These are phyloP conservation scores for Penicillium sp. DNA, from an alignment of 2,329 filamentous ascomycete species.

Conservation along the genomic window DNA sequence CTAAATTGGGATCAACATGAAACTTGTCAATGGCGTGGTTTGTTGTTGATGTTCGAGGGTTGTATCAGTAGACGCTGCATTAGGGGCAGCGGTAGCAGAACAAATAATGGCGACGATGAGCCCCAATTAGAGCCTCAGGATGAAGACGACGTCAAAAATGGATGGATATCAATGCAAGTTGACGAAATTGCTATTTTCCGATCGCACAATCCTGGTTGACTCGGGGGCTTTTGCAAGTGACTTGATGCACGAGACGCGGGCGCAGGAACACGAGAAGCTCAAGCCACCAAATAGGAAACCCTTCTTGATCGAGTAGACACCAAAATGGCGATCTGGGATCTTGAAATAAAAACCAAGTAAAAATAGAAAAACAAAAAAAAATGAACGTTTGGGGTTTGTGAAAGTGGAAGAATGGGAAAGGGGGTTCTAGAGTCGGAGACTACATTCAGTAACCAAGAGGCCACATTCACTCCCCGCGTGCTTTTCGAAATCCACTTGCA, in stretches of 20 bases:
- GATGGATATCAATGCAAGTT: conserved; percentile 10
- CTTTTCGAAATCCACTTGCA: not conserved
- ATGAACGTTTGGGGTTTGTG: not conserved
- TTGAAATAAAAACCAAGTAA: not conserved
- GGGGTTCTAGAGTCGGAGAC: not conserved
- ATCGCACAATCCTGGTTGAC: not conserved
- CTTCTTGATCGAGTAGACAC: not conserved
- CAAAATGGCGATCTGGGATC: not conserved
- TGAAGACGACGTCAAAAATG: not conserved
- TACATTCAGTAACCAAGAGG: not conserved
- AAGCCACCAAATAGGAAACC: conserved; percentile 15
- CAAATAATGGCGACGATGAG: conserved; percentile 10
- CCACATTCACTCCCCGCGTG: not conserved
- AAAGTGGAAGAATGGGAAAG: not conserved
- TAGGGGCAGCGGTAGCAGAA: conserved; percentile 11
- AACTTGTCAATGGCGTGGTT: not conserved
- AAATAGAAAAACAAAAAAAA: not conserved
- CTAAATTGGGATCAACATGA: not conserved
- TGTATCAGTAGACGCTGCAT: conserved; percentile 19
- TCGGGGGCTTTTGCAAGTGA: conserved; percentile 6
- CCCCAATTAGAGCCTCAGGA: not conserved
- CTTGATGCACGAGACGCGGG: conserved; percentile 17
- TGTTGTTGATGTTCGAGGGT: conserved; percentile 4
- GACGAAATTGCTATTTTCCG: conserved; percentile 2
- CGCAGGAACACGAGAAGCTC: conserved; percentile 22